Evolutionary conservation across 2,329 filamentous ascomycete species (phyloP).

Genomic region (Diaporthe caulivora): DNA sequence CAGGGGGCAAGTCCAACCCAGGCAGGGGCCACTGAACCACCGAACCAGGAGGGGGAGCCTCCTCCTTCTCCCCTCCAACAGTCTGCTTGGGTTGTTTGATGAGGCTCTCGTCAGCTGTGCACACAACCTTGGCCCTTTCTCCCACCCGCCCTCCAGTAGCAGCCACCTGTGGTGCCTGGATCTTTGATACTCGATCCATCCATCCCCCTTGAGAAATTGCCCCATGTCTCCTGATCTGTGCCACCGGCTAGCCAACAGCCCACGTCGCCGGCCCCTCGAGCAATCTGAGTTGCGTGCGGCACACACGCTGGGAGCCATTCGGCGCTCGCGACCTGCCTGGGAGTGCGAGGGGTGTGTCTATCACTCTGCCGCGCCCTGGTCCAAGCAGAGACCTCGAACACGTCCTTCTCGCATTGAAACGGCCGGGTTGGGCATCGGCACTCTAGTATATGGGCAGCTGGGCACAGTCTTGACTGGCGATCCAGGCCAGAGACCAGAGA

Average conservation of each 20-base stretch:
- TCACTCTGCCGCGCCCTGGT: not conserved
- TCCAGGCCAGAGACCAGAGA: not conserved
- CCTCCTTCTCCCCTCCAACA: not conserved
- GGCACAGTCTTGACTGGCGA: not conserved
- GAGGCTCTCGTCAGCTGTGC: conserved; percentile 26
- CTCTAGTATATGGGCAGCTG: not conserved
- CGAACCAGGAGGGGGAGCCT: not conserved
- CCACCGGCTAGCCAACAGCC: conserved; percentile 3
- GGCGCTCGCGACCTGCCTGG: not conserved
- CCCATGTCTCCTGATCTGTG: conserved; percentile 7
- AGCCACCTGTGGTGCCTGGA: not conserved
- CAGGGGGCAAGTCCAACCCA: conserved; percentile 10
- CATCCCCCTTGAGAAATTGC: not conserved
- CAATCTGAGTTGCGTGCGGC: conserved; percentile 16
- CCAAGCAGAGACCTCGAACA: conserved; percentile 7
- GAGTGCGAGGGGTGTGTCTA: not conserved
- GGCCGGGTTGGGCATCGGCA: not conserved
- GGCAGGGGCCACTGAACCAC: conserved; percentile 1
- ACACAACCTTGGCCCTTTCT: conserved; percentile 7
- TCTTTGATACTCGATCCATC: conserved; percentile 15
- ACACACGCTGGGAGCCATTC: not conserved
- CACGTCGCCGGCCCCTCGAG: conserved; percentile 18
- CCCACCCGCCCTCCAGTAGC: not conserved
- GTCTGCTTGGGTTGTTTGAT: conserved; percentile 4
- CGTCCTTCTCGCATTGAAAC: conserved; percentile 21